A percentile compares a stretch with the other conserved stretches of the same genome.
Conservation (phyloP, 306 rosid species). For the Psophocarpus tetragonolobus region DNA sequence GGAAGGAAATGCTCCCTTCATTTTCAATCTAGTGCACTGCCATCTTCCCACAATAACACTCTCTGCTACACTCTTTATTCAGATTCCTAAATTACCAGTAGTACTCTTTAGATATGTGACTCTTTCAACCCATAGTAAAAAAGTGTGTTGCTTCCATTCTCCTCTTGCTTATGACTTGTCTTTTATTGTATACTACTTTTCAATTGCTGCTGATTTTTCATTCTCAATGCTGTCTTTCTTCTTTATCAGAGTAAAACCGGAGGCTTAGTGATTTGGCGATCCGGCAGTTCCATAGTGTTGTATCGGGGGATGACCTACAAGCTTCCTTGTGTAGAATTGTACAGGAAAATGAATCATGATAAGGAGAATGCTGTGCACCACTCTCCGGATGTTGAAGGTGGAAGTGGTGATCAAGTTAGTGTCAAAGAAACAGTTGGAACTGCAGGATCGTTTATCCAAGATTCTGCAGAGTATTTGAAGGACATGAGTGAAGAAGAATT, state of each 20-base stretch:
- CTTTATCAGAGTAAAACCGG: slow-evolving; percentile 73
- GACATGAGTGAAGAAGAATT: slow-evolving; percentile 58
- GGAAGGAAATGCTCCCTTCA: slow-evolving; percentile 22
- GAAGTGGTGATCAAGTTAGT: slow-evolving; percentile 22
- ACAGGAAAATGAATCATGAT: slow-evolving; percentile 34
- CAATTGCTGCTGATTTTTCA: slow-evolving; percentile 32
- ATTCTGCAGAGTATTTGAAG: slow-evolving; percentile 51
- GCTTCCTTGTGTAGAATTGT: slow-evolving; percentile 69
- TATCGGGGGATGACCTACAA: slow-evolving; percentile 84
- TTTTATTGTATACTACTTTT: slow-evolving; percentile 4
- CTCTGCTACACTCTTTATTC: background rate
- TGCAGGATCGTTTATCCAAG: slow-evolving; percentile 30
- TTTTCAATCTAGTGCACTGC: background rate
- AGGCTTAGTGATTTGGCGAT: slow-evolving; percentile 91
- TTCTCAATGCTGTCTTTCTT: slow-evolving; percentile 19
- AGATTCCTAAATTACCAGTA: background rate
- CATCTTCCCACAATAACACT: background rate
- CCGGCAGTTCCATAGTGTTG: slow-evolving; percentile 80
- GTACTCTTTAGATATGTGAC: background rate
- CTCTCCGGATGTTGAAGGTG: slow-evolving; percentile 34
- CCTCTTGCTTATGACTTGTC: background rate
- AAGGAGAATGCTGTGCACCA: slow-evolving; percentile 22
- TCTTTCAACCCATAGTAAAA: background rate
- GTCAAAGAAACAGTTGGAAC: slow-evolving; percentile 37
- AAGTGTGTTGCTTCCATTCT: background rate